Evolutionary conservation across 225 moss, liverwort and hornwort species (phyloP).

Genomic region (Marchantia paleacea): DNA sequence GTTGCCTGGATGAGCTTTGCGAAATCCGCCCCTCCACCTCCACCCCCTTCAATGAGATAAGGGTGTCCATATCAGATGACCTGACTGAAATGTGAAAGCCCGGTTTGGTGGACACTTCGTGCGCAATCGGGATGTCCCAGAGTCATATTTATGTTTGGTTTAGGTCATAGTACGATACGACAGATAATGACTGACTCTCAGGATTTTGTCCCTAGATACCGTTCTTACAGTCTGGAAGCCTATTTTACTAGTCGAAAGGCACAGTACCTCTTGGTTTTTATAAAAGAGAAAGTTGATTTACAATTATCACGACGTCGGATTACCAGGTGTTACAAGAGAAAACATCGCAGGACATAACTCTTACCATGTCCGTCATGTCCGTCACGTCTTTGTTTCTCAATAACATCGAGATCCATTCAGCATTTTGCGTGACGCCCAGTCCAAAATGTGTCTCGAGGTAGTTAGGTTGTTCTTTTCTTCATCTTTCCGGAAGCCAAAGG

Average conservation of each 20-base stretch:
- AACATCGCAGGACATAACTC: no score
- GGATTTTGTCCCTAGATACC: background rate
- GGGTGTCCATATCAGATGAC: background rate
- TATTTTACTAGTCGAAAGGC: background rate
- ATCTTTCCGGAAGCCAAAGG: no score
- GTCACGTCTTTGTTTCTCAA: no score
- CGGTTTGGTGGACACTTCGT: background rate
- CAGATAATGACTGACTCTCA: background rate
- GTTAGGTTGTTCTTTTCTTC: no score
- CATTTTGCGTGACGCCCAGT: no score
- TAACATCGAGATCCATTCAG: no score
- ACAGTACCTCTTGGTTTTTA: background rate
- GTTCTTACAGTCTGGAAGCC: background rate
- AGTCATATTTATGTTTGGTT: slow-evolving; percentile 4
- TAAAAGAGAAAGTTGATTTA: background rate
- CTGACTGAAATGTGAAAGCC: background rate
- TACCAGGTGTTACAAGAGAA: no score
- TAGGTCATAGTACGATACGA: background rate
- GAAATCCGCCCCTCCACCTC: slow-evolving; percentile 75
- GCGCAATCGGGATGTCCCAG: background rate
- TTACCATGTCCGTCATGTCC: no score
- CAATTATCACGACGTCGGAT: background rate
- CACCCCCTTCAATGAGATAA: slow-evolving; percentile 72
- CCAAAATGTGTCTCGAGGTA: no score
- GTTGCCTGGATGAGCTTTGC: slow-evolving; percentile 92